Base-by-base conservation (phyloP, 2,329 filamentous ascomycete species). In the Calcarisporium arbuscula region DNA sequence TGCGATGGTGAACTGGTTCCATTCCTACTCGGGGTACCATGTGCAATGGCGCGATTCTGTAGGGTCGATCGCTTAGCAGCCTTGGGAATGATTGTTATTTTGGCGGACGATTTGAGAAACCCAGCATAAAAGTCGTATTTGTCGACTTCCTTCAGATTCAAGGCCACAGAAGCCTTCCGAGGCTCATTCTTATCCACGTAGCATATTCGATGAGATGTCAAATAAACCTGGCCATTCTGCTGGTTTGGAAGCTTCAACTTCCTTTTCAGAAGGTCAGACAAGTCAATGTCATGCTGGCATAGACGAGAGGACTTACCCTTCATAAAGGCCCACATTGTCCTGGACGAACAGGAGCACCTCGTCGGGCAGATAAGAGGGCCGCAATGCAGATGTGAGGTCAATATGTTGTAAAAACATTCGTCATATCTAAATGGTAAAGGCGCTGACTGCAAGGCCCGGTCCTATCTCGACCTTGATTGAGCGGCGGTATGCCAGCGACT, bases 351-450 rank as follows among this genome's bases (percentile, higher is more conserved):
- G 74, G 35, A 96, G 72, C 49, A 86, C 84, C 74, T 98, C 92
- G 70, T 95, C 92, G 54, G 87, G 84, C 47, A 94, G 76, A 58
- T 95, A 83, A 42, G 82, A 84, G 52, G 92, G 92, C 71, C 92
- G 85, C 57, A 95, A 77, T 57, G 92, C 92, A 67, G 90, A 95
- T 39, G 92, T 98, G 54, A 98, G 77, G 65, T 98, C 90, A 60
- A 96, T 76, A 52, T 84, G 80, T 73, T 94, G 90, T 72, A 95
- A 74, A 77, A 94, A 95, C 90, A 96, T 96, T 72, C 85, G 86
- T 83, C 68, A 75, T 70, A 58, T 64, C 66, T 40, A 22, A 39
- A 40, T 37, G 42, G 42, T 40, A 35, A 25, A 27, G 29, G n/a
- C n/a, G n/a, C n/a, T n/a, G n/a, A n/a, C n/a, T 25, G 19, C 26